Base-by-base conservation (phyloP, 2,329 filamentous ascomycete species). In the Chrysoporthe cubensis region DNA sequence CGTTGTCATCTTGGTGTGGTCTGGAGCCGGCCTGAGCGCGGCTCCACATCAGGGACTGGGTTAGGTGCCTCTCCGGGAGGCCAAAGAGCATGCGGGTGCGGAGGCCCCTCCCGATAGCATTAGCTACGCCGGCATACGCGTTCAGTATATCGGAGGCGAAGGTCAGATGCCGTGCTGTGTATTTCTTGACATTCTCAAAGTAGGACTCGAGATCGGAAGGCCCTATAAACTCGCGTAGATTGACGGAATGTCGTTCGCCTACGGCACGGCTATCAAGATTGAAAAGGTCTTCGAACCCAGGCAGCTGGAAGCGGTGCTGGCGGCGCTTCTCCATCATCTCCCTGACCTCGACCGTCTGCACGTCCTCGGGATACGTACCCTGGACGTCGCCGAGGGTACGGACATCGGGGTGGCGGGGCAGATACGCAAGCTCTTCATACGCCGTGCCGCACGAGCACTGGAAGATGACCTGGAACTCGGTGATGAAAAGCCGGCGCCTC, bases 201-300 rank as follows among this genome's bases (percentile, higher is more conserved):
- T 61, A 61, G 21, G 43, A 34, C 26, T 48, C 42, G 16, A 61
- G 42, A 37, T 61, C 59, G 14, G 43, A 32, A 8, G 59, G 21
- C 7, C 43, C 42, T 1, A 18, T 18, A 26, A 48, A 34, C 42
- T 61, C 59, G 26, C 44, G 34, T 9, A 21, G 42, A 42, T 32
- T 46, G 59, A 61, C 44, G 6, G 59, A 61, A 16, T 26, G n/a
- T 4, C n/a, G 11, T 42, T 46, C 43, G 11, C 46, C 21, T 13
- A 48, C 9, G 16, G 21, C 43, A 4, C 59, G 59, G 42, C 59
- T 48, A n/a, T 61, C 59, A 32, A 48, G 21, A 43, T 32, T 61
- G 59, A 32, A 61, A 13, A 61, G 42, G 21, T 61, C 59, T 46
- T 61, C 59, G 42, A 61, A 61, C 18, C 59, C 59, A 48, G 59